These are phyloP conservation scores for Plantago elongata DNA, from an alignment of 257 asterid species.

Conservation along the genomic window DNA sequence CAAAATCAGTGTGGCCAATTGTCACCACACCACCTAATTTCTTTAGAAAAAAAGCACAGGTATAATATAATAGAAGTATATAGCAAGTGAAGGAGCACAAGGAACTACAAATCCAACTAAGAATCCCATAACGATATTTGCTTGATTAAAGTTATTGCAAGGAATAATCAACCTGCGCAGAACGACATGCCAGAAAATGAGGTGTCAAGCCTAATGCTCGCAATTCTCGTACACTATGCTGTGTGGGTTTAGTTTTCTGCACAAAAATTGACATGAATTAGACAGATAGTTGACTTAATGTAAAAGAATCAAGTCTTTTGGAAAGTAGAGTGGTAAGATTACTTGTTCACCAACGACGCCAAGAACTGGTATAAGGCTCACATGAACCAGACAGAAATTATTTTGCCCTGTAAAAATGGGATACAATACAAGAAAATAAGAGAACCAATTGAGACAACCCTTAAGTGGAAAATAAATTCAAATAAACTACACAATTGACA, in stretches of 20 bases:
- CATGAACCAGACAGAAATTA: conserved; percentile 92
- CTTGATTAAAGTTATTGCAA: not conserved
- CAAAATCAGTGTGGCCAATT: not conserved
- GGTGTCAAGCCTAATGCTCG: conserved; percentile 92
- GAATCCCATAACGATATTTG: conserved; percentile 1
- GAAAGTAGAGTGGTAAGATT: conserved; percentile 26
- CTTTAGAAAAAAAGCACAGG: too few species aligned
- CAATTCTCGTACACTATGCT: conserved; percentile 90
- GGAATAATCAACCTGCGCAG: conserved; percentile 55
- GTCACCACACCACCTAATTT: not conserved
- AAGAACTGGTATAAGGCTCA: conserved; percentile 91
- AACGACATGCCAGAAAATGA: conserved; percentile 94
- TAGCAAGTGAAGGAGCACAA: not conserved
- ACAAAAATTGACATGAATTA: conserved; percentile 10
- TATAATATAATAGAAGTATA: not conserved
- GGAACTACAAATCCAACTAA: not conserved
- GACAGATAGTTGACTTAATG: conserved; percentile 11
- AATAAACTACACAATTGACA: not conserved
- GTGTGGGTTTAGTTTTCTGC: conserved; percentile 95
- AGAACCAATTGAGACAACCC: not conserved
- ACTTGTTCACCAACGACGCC: conserved; percentile 99
- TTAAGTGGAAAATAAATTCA: conserved; percentile 6
- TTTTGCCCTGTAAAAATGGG: conserved; percentile 50
- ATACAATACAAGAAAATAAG: not conserved
- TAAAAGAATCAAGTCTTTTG: conserved; percentile 12